These are phyloP conservation scores for Phytophthora fragariaefolia DNA, from an alignment of 352 stramenopile genomes.

Conservation along the genomic window DNA sequence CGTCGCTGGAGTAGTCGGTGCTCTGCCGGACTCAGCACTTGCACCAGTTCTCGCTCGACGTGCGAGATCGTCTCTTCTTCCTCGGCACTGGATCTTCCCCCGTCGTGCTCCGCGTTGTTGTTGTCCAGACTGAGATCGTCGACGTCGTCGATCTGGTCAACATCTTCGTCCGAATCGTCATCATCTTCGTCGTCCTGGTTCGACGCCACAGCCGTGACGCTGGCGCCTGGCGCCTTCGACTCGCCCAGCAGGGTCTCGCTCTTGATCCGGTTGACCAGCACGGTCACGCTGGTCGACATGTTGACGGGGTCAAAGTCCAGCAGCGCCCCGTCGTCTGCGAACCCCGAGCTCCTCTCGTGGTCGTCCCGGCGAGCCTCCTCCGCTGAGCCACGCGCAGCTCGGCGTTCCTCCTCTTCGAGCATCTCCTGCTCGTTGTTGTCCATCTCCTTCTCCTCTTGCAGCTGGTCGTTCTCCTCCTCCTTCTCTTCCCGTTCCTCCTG, in stretches of 20 bases:
- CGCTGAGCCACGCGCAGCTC: constrained; percentile 13
- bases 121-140: constrained; percentile 28
- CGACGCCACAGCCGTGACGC: constrained; percentile 22
- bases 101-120: constrained; percentile 12
- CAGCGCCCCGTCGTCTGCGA: constrained; percentile 29
- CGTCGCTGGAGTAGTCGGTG: constrained; percentile 24
- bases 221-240: constrained; percentile 7
- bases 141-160: constrained; percentile 23
- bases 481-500: constrained; percentile 33
- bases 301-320: constrained; percentile 56
- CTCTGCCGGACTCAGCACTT: constrained; percentile 28
- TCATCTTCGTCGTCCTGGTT: constrained; percentile 51
- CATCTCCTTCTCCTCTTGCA: constrained; percentile 25
- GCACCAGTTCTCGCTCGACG: constrained; percentile 14
- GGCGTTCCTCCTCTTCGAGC: constrained; percentile 44
- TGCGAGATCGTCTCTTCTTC: constrained; percentile 16
- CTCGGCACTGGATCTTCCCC: constrained; percentile 19
- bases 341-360: constrained; percentile 4
- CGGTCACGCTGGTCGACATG: constrained; percentile 53
- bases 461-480: constrained; percentile 25
- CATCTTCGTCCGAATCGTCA: no score
- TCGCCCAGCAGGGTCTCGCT: constrained; percentile 45
- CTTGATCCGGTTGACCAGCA: constrained; percentile 60
- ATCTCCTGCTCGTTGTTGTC: constrained; percentile 47
- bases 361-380: constrained; percentile 17